Evolutionary conservation across 2,329 filamentous ascomycete species (phyloP), one percentile per base, ranked within the genome.

Genomic region (Talaromyces atroroseus): DNA sequence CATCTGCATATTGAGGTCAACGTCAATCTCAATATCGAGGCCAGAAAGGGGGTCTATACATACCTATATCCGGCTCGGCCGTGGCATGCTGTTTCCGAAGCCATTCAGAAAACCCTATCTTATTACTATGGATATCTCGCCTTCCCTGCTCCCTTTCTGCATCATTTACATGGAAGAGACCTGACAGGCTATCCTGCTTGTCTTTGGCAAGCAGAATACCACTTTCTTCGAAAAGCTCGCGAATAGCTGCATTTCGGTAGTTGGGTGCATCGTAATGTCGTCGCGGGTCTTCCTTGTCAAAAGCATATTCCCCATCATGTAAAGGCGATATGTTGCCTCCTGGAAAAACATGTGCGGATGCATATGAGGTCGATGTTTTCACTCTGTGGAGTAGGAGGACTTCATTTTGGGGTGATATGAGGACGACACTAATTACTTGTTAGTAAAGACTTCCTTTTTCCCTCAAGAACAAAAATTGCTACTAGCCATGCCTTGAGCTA

Each of bases 171-270:
- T 84, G 79, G 29, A 94, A 72, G 52, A 92, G 72, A 10, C 40
- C 12, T 21, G 40, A 40, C n/a, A 40, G 20, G 14, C 24, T 18
- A n/a, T 21, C 21, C 16, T 57, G 62, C 21, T 60, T 64, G 46
- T 72, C 66, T 3, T 70, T 72, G 3, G 89, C 90, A 2, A 97
- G 79, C 24, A 97, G 74, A 54, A 96, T 90, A 0, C 94, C 94
- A 61, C 89, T 92, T 75, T 97, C 94, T 70, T 99, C 94, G 67
- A 97, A 97, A 0, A 90, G 90, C 76, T 97, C 94, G 6, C 94
- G 80, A 23, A 97, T 83, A 0, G 92, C 94, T 5, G 87, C 91
- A 36, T 89, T 73, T n/a, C 91, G 80, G 67, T 96, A 96, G 2
- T 84, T 81, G 0, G 78, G 74, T 0, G 84, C 84, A 68, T 96